Base-by-base conservation (phyloP, 2,329 filamentous ascomycete genomes). In the Tolypocladium cylindrosporum region DNA sequence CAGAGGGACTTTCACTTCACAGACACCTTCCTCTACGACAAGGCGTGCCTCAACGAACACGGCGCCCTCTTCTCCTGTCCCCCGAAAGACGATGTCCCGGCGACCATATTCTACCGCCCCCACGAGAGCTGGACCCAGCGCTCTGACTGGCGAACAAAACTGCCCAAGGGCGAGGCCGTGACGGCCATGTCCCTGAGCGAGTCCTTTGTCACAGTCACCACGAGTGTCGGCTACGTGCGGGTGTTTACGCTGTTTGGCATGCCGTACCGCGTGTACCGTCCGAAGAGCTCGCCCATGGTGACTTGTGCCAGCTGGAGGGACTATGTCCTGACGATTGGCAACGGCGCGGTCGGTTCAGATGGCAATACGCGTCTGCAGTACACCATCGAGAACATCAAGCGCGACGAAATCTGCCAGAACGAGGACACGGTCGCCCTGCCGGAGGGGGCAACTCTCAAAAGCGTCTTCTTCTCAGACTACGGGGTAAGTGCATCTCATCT, bases 1-100 rank as follows among this genome's bases (percentile, higher is more conserved):
- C 89, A 96, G 70, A 84, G 93, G 54, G 91, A 97, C 71, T 97
- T 97, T 67, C 94, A 97, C 75, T 97, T 99, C 71, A 97, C 92
- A 14, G 94, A 99, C 69, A 93, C 91, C 1, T 97, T 91, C 69
- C 80, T 91, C 4, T 97, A 97, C 73, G 94, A 99, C 74, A 97
- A 96, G 72, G 93, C 94, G 24, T 97, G 93, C 67, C 78, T 99
- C 58, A 86, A 90, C 65, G 89, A 95, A 59, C 86, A 90, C 58
- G 93, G 94, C 19, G 82, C 91, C 0, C 79, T 96, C 0, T 97
- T 97, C 69, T 89, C 91, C 1, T 93, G 89, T 60, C 89, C 87
- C 27, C 85, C 90, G 1, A 80, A 78, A 10, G 81, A 84, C 39
- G 83, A 86, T 59, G 65, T 71, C 11, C 86, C 89, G 2, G 90